Evolutionary conservation across 768 basidiomycete genomes (phyloP).

Genomic region (Leucocoprinus birnbaumii): DNA sequence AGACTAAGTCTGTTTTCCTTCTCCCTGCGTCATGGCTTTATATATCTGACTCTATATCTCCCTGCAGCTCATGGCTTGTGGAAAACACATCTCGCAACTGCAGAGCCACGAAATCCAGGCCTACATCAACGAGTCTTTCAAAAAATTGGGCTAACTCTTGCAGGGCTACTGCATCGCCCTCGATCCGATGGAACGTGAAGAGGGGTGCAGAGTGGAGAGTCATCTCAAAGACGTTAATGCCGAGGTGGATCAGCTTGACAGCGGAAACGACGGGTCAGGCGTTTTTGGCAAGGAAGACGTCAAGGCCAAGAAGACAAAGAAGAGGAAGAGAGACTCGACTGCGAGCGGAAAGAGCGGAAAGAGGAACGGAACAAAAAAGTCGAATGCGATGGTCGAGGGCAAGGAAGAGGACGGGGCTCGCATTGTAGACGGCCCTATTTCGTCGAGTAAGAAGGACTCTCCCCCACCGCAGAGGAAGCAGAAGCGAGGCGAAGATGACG

Average conservation of each 20-base stretch:
- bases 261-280: conserved; percentile 7
- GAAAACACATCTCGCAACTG: conserved; percentile 81
- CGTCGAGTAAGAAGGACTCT: conserved; percentile 53
- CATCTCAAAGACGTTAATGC: conserved; percentile 45
- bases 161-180: conserved; percentile 71
- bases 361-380: conserved; percentile 55
- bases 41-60: conserved; percentile 11
- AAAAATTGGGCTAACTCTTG: conserved; percentile 73
- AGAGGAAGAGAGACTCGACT: conserved; percentile 26
- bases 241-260: conserved; percentile 60
- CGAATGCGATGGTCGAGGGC: conserved; percentile 56
- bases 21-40: background rate
- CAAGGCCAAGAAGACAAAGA: conserved; percentile 24
- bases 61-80: conserved; percentile 76
- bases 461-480: conserved; percentile 66
- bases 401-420: conserved; percentile 53
- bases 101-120: conserved; percentile 79
- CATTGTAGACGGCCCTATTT: conserved; percentile 47
- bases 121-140: conserved; percentile 75
- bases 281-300: conserved; percentile 27
- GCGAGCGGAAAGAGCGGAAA: conserved; percentile 32
- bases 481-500: conserved; percentile 54
- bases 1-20: conserved; percentile 88
- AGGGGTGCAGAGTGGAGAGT: conserved; percentile 29
- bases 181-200: conserved; percentile 57